Evolutionary conservation across 2,329 filamentous ascomycete species (phyloP).

Genomic region (Alternaria incomplexa): DNA sequence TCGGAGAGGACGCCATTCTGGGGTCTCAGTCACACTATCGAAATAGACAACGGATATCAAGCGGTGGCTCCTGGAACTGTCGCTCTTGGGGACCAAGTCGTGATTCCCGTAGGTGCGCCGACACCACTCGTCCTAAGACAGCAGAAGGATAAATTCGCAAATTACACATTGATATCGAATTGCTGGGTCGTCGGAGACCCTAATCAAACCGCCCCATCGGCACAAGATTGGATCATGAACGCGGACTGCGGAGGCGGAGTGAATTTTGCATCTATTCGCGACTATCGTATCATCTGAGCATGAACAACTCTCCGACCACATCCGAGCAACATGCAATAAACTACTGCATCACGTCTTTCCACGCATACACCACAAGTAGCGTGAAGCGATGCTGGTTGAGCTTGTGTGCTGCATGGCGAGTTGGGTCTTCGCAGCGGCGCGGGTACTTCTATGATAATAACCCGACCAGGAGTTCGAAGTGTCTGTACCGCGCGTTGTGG

Average conservation of each 20-base stretch:
- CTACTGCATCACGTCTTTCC: neutral
- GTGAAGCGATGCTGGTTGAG: constrained; percentile 49
- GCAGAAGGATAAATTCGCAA: neutral
- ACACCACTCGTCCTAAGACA: neutral
- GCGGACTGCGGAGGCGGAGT: neutral
- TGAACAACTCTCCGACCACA: neutral
- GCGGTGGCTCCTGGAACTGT: neutral
- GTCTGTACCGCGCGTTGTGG: constrained; percentile 30
- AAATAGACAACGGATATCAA: neutral
- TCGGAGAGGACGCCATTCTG: neutral
- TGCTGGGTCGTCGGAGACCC: neutral
- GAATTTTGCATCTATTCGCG: neutral
- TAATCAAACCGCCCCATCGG: neutral
- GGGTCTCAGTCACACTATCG: neutral
- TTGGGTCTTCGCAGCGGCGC: constrained; percentile 51
- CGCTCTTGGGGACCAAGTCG: neutral
- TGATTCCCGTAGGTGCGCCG: neutral
- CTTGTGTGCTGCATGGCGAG: constrained; percentile 30
- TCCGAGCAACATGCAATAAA: neutral
- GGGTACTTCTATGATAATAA: constrained; percentile 52
- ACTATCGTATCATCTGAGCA: neutral
- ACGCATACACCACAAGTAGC: constrained; percentile 44
- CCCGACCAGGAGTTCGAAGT: constrained; percentile 47
- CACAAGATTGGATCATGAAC: neutral
- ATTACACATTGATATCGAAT: neutral